Base-by-base conservation (phyloP, 176 grass and related monocot species). In the Lolium rigidum region DNA sequence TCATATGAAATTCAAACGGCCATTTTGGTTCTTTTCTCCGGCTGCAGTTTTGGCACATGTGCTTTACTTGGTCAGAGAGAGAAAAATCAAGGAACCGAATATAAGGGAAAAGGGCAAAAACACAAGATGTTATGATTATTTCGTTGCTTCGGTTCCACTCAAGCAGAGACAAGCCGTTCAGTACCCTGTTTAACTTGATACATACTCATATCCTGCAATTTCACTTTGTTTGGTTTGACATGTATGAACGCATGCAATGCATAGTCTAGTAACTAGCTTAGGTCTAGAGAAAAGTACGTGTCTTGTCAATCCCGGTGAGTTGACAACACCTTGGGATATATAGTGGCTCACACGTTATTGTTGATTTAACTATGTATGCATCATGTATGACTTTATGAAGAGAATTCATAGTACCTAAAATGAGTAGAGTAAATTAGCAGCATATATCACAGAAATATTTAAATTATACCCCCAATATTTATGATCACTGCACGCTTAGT, bases 31-130 rank as follows among this genome's bases (percentile, higher is more conserved):
- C 59, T 87, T 89, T 86, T 93, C 70, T 90, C 62, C 20, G 14
- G 17, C 48, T 80, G 85, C 77, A 88, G 80, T 91, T 95, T 91
- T 79, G 78, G 91, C 84, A 95, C 90, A 39, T 91, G 89, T 91
- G 77, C 89, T 95, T 65, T 95, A 66, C 94, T 91, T 95, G 81
- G 74, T 74, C 76, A 50, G 47, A 74, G 78, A 95, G 86, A 88
- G 13, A 92, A 93, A 52, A 95, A 78, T 52, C 4, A 88, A 68
- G 76, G 77, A 63, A 21, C 38, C 8, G 4, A 84, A 56, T 55
- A 10, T 7, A 65, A 84, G 28, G 10, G 1, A 16, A 57, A 67
- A 41, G 58, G 21, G 16, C 26, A 51, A 64, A 44, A 44, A 28
- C 26, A 2, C 52, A 39, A 78, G 22, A 8, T 85, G 67, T 39